Percentiles rank a stretch among this genome's conserved stretches.
phyloP scores from a whole-genome alignment of 2,329 filamentous ascomycete species.

The Ascochyta viciae-villosae region DNA sequence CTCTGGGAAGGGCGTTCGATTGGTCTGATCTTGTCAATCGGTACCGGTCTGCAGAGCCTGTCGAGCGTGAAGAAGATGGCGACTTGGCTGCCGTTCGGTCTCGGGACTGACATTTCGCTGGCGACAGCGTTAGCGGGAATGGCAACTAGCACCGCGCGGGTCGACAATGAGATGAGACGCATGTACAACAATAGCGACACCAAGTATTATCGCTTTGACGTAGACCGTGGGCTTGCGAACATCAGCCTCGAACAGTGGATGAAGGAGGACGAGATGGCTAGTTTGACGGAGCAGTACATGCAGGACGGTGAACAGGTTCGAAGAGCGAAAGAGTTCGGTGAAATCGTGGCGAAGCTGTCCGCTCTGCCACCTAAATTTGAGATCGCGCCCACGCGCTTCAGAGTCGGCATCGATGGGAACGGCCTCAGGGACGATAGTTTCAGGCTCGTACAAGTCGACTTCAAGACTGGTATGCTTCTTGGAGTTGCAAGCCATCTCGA shows the following conservation, averaged over 20 bases:
- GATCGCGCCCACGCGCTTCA: conserved; percentile 42
- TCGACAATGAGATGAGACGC: conserved; percentile 52
- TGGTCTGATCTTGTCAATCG: conserved; percentile 50
- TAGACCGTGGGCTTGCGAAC: conserved; percentile 49
- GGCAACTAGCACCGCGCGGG: conserved; percentile 48
- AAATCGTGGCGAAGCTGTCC: conserved; percentile 47
- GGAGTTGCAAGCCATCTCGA: conserved; percentile 30
- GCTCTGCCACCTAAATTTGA: conserved; percentile 47
- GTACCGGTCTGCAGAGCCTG: conserved; percentile 49
- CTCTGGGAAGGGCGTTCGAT: conserved; percentile 48
- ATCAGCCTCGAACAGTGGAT: conserved; percentile 51
- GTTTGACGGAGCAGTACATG: conserved; percentile 50
- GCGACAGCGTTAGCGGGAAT: conserved; percentile 47
- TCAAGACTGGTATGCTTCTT: conserved; percentile 46
- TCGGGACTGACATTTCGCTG: conserved; percentile 48
- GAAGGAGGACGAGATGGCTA: conserved; percentile 52
- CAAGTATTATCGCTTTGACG: conserved; percentile 50
- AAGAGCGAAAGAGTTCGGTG: conserved; percentile 39
- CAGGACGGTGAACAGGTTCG: conserved; percentile 44
- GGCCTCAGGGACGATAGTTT: conserved; percentile 43
- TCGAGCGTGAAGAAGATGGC: conserved; percentile 47
- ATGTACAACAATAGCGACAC: conserved; percentile 50
- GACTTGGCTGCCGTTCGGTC: conserved; percentile 49
- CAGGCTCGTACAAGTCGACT: conserved; percentile 44
- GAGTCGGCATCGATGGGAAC: conserved; percentile 40